Evolutionary conservation across 2,329 filamentous ascomycete genomes (phyloP).

Genomic region (Arachnopeziza araneosa): DNA sequence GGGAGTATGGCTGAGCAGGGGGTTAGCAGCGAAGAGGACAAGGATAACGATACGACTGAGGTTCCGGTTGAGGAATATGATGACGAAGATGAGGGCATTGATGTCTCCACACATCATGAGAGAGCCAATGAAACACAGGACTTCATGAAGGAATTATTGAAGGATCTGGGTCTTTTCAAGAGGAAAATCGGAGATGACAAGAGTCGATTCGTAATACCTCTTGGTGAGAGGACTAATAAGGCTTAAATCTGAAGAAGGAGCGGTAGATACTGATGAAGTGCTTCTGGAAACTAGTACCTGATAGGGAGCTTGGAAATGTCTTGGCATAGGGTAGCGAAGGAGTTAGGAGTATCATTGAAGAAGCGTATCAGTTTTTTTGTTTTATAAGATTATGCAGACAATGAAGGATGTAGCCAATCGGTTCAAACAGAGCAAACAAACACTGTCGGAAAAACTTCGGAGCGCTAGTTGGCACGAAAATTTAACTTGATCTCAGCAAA

Average conservation of each 20-base stretch:
- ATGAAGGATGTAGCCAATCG: no score
- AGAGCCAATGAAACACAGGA: conserved; percentile 65
- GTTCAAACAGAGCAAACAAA: background rate
- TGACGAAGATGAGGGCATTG: conserved; percentile 55
- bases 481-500: background rate
- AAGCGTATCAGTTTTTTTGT: no score
- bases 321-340: conserved; percentile 15
- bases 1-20: conserved; percentile 11
- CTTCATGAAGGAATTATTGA: conserved; percentile 78
- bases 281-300: background rate
- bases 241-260: background rate
- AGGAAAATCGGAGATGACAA: conserved; percentile 83
- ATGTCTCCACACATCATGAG: conserved; percentile 45
- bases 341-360: conserved; percentile 14
- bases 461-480: background rate
- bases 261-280: background rate
- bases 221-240: conserved; percentile 38
- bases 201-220: conserved; percentile 52
- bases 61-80: conserved; percentile 35
- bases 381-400: no score
- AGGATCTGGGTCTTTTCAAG: conserved; percentile 74
- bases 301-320: conserved; percentile 1
- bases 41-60: conserved; percentile 29
- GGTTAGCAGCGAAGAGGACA: conserved; percentile 22
- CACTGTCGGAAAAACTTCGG: background rate